phyloP scores from a whole-genome alignment of 495 filamentous ascomycete species.

The Trichoderma gamsii region DNA sequence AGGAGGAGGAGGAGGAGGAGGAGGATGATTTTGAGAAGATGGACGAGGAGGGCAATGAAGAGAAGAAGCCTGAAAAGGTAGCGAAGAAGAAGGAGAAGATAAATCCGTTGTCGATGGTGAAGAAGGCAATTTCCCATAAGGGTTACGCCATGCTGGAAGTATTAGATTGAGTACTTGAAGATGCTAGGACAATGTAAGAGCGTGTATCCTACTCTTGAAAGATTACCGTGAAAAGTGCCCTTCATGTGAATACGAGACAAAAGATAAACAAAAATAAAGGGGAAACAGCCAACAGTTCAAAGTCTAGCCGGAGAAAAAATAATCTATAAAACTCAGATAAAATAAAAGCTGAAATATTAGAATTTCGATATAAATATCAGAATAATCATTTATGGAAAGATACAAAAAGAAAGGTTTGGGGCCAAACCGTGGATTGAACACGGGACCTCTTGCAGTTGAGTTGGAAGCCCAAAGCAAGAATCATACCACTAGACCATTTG shows the following conservation, averaged over 20 bases:
- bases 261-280: not conserved
- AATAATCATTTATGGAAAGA: not conserved
- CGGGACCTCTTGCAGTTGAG: conserved; percentile 17
- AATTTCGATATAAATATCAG: no score
- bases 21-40: conserved; percentile 19
- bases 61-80: conserved; percentile 22
- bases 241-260: not conserved
- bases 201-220: not conserved
- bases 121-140: conserved; percentile 37
- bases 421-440: conserved; percentile 17
- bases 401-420: not conserved
- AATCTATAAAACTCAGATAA: no score
- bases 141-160: conserved; percentile 41
- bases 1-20: conserved; percentile 28
- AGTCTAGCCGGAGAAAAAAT: no score
- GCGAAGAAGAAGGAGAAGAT: conserved; percentile 24
- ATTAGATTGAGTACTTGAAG: conserved; percentile 28
- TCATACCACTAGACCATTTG: conserved; percentile 15
- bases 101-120: conserved; percentile 33
- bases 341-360: no score
- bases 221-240: not conserved
- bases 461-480: conserved; percentile 14
- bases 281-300: no score
- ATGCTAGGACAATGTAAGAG: not conserved
- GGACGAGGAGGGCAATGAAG: conserved; percentile 22